Evolutionary conservation across 2,329 filamentous ascomycete genomes (phyloP), one percentile per base, ranked within the genome.

Genomic region (Aspergillus sp.): DNA sequence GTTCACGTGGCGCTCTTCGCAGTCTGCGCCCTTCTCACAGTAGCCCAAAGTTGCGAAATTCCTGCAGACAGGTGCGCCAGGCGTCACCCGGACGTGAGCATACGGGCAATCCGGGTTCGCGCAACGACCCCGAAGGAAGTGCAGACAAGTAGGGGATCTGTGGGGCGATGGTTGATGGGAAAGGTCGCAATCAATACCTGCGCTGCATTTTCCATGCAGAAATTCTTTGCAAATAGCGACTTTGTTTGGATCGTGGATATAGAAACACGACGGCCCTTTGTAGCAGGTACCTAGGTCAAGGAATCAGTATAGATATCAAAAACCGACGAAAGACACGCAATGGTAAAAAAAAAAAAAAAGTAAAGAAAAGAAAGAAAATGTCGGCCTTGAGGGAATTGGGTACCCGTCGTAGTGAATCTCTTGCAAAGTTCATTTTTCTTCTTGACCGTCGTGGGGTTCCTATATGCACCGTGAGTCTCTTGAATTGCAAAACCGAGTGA

Each of bases 161-260:
- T 96, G 81, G 56, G 89, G 81, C 47, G 80, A 87, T 54, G 88
- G 75, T 43, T 93, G 84, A 78, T 97, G 93, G 54, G 90, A 95
- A 51, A 97, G 79, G 70, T 95, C 88, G 78, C 93, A 98, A 61
- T 78, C 78, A 62, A 85, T 80, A 70, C 89, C 89, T 66, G 81
- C 81, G 58, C 76, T 73, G 73, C 93, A 98, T 60, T 79, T 77
- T 63, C 87, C 85, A 62, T 84, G 83, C 46, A 97, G 77, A 65
- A 86, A 90, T 46, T 88, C 84, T 70, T 88, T 93, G 82, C 93
- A 98, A 48, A 93, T 83, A 48, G 91, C 88, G 61, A 95, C 88
- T 72, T 88, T 95, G 64, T 82, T 76, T 38, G 86, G 81, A 63
- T 98, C 88, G 75, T 98, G 93, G 44, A 83, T 74, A 64, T 86